A percentile compares a stretch with the other conserved stretches of the same genome.
Evolutionary conservation across 2,329 filamentous ascomycete species (phyloP).

Genomic region (Trichoderma lentiforme): DNA sequence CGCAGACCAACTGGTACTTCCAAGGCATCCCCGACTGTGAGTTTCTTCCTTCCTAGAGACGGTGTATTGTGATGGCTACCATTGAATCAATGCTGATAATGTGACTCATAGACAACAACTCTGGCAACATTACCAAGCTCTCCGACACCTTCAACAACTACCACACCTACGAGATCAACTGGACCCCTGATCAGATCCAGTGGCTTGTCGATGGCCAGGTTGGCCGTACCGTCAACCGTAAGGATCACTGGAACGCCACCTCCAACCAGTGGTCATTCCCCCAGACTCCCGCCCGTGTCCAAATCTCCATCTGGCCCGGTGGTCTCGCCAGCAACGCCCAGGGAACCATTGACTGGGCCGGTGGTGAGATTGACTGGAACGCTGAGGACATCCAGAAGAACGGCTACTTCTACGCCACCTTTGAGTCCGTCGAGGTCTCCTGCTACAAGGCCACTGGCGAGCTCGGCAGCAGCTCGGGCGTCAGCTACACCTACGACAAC

Average conservation of each 20-base stretch:
- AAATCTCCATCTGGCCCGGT: conserved; percentile 95
- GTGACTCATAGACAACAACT: conserved; percentile 64
- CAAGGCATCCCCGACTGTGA: conserved; percentile 89
- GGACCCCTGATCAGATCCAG: conserved; percentile 79
- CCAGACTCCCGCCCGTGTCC: conserved; percentile 85
- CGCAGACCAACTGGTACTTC: conserved; percentile 96
- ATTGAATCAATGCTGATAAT: neutral
- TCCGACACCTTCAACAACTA: conserved; percentile 71
- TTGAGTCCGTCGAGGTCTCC: conserved; percentile 73
- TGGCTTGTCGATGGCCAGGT: conserved; percentile 84
- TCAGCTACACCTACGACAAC: conserved; percentile 73
- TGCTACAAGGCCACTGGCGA: conserved; percentile 68
- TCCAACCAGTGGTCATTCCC: conserved; percentile 81
- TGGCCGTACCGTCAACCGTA: conserved; percentile 69
- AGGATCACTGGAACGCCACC: conserved; percentile 82
- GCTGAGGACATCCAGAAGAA: conserved; percentile 73
- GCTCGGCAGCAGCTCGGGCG: conserved; percentile 66
- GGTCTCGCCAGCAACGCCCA: conserved; percentile 73
- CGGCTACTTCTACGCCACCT: conserved; percentile 84
- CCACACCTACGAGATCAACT: conserved; percentile 91
- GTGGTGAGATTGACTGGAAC: conserved; percentile 82
- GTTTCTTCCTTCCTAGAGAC: neutral
- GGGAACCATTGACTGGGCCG: conserved; percentile 89
- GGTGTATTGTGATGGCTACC: neutral
- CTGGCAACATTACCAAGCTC: conserved; percentile 59